phyloP scores from a whole-genome alignment of 345 rosid genomes.

The Eucalyptus guilfoylei region DNA sequence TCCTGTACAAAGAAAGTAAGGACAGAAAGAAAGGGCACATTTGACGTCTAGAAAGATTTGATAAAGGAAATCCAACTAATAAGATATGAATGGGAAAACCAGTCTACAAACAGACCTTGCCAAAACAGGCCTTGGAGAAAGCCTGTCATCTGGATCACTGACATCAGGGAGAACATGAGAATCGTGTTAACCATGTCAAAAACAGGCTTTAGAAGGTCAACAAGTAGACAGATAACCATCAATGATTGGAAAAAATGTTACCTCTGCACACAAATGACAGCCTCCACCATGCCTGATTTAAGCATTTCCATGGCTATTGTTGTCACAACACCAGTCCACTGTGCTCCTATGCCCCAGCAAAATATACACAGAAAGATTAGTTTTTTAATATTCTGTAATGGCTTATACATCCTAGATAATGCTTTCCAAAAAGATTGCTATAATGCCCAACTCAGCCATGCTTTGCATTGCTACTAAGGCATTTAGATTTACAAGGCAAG shows the following conservation, averaged over 20 bases:
- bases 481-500: background rate
- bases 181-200: background rate
- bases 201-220: background rate
- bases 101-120: conserved; percentile 46
- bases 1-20: conserved; percentile 20
- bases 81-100: background rate
- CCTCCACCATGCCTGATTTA: conserved; percentile 79
- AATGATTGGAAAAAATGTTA: conserved; percentile 1
- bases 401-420: background rate
- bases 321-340: conserved; percentile 97
- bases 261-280: conserved; percentile 97
- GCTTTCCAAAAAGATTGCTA: background rate
- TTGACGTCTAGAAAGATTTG: background rate
- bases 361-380: background rate
- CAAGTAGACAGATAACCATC: background rate
- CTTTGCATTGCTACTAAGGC: background rate
- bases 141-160: conserved; percentile 91
- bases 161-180: background rate
- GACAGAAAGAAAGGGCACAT: background rate
- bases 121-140: conserved; percentile 81
- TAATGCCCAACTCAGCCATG: background rate
- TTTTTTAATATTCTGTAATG: background rate
- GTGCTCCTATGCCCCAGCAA: conserved; percentile 55
- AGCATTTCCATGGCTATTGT: conserved; percentile 95
- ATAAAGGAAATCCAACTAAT: background rate